These are phyloP conservation scores for Backusella tarrabulga DNA, from an alignment of 192 early-diverging fungal species.

Conservation along the genomic window DNA sequence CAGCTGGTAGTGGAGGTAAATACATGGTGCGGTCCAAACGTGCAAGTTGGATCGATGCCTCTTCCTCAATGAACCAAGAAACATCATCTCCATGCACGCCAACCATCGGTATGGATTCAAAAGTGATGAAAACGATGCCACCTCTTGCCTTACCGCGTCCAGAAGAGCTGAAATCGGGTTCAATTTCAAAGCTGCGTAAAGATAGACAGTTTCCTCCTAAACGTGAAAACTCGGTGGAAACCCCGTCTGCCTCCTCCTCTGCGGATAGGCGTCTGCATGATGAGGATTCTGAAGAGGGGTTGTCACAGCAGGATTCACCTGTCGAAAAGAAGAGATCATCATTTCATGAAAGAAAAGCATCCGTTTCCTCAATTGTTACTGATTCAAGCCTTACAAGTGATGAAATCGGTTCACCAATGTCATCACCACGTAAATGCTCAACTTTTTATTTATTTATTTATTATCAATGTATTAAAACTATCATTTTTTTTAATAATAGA, in stretches of 20 bases:
- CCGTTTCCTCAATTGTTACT: slow-evolving; percentile 23
- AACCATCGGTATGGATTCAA: neutral
- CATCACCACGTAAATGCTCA: slow-evolving; percentile 19
- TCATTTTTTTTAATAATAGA: neutral
- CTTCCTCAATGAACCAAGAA: neutral
- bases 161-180: slow-evolving; percentile 5
- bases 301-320: neutral
- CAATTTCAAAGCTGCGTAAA: slow-evolving; percentile 2
- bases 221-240: slow-evolving; percentile 6
- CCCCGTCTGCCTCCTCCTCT: neutral
- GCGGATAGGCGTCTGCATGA: neutral
- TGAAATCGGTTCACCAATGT: slow-evolving; percentile 19
- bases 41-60: slow-evolving; percentile 38
- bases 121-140: neutral
- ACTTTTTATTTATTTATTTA: neutral
- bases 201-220: slow-evolving; percentile 14
- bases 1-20: slow-evolving; percentile 33
- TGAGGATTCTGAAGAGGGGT: neutral
- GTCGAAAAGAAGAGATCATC: neutral
- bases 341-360: slow-evolving; percentile 20
- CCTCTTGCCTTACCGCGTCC: neutral
- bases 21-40: slow-evolving; percentile 37
- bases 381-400: slow-evolving; percentile 23
- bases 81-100: neutral
- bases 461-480: neutral